These are phyloP conservation scores for Oryza meyeriana DNA, from an alignment of 176 grass and related monocot species.

Conservation along the genomic window DNA sequence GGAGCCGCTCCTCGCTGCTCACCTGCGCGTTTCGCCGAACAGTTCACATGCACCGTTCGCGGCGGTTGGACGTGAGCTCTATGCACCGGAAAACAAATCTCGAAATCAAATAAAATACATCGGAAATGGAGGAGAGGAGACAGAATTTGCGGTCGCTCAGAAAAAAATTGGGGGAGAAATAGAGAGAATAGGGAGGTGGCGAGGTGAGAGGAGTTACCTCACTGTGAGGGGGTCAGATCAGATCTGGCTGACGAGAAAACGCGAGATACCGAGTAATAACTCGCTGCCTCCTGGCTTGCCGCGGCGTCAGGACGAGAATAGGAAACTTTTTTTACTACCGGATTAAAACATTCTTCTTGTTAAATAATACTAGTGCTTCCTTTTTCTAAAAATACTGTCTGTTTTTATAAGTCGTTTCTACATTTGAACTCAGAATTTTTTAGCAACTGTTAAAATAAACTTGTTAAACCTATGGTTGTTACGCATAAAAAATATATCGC, in stretches of 20 bases:
- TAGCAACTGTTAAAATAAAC: too few species aligned
- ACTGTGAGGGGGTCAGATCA: not conserved
- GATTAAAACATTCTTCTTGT: not conserved
- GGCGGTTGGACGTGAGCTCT: constrained; percentile 31
- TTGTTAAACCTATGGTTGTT: too few species aligned
- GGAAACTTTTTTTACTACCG: not conserved
- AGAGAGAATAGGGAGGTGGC: not conserved
- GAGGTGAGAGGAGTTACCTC: not conserved
- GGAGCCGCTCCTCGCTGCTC: not conserved
- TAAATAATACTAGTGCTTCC: too few species aligned
- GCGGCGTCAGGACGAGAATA: not conserved
- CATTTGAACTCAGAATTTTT: too few species aligned
- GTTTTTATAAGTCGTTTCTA: not conserved
- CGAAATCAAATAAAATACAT: constrained; percentile 46
- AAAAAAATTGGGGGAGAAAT: not conserved
- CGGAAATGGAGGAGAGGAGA: constrained; percentile 14
- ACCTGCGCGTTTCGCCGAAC: constrained; percentile 6
- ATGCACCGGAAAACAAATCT: constrained; percentile 23
- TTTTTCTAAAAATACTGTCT: not conserved
- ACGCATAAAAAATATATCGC: too few species aligned
- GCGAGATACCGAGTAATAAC: not conserved
- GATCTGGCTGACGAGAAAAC: constrained; percentile 8
- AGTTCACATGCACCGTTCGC: constrained; percentile 29
- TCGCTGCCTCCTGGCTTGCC: not conserved
- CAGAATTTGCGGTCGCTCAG: not conserved